Conservation (phyloP, 2,329 filamentous ascomycete genomes). For the Fonsecaea monophora region DNA sequence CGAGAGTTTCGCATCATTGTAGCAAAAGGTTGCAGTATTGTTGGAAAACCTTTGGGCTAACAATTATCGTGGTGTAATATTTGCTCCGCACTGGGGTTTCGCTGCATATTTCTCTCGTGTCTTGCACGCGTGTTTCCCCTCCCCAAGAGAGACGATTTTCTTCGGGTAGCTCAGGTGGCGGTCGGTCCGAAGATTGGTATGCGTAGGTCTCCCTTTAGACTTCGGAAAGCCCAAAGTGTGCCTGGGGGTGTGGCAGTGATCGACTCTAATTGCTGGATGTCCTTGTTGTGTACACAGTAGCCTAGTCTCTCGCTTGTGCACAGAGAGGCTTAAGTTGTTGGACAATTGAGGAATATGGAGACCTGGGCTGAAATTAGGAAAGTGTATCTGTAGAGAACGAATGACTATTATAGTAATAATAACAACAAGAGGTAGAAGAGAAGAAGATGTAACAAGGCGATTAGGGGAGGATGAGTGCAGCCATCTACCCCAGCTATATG, state of each 20-base stretch:
- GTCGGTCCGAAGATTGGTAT: not conserved
- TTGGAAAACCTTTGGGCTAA: not conserved
- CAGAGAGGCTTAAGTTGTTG: constrained; percentile 3
- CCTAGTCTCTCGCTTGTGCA: constrained; percentile 15
- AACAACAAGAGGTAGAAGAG: not conserved
- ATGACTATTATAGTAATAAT: constrained; percentile 4
- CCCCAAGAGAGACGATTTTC: not conserved
- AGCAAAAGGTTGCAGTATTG: not conserved
- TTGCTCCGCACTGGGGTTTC: constrained; percentile 14
- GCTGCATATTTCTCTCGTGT: constrained; percentile 15
- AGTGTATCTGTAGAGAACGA: not conserved
- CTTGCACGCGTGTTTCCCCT: not conserved
- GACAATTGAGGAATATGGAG: constrained; percentile 2
- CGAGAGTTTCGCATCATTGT: constrained; percentile 31
- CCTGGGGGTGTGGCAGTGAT: not conserved
- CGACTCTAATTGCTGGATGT: constrained; percentile 4
- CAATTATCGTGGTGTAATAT: constrained; percentile 2
- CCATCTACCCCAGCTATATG: constrained; percentile 14
- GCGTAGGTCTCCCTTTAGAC: not conserved
- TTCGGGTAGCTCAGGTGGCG: not conserved
- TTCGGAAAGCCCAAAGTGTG: not conserved
- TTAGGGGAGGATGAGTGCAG: constrained; percentile 4
- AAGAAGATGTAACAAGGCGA: not conserved
- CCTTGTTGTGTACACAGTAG: not conserved
- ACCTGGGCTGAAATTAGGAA: not conserved